Evolutionary conservation across 2,329 filamentous ascomycete species (phyloP).

Genomic region (Amesomyces nigricolor): DNA sequence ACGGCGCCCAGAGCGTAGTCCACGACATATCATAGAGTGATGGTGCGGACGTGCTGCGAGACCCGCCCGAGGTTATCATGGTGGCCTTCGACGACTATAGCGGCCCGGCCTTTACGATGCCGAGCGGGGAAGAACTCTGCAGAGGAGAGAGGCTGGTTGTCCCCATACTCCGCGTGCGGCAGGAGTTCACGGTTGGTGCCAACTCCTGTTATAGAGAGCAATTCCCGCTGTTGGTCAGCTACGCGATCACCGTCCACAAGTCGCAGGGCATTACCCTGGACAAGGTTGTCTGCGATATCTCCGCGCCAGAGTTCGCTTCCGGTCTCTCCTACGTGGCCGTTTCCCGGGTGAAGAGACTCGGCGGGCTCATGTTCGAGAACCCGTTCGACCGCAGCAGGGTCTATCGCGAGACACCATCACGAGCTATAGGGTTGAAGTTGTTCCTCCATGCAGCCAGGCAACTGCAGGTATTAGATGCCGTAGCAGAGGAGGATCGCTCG

Average conservation of each 20-base stretch:
- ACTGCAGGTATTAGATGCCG: not conserved
- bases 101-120: constrained; percentile 2
- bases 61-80: constrained; percentile 9
- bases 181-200: not conserved
- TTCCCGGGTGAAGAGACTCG: constrained; percentile 1
- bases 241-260: constrained; percentile 7
- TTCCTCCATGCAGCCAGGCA: not conserved
- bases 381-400: constrained; percentile 7
- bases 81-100: constrained; percentile 6
- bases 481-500: not conserved
- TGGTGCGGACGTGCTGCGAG: not conserved
- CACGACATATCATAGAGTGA: not conserved
- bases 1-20: constrained; percentile 2
- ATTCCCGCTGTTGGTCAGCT: constrained; percentile 3
- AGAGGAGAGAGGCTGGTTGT: not conserved
- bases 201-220: constrained; percentile 4
- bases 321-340: constrained; percentile 3
- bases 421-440: not conserved
- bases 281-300: constrained; percentile 6
- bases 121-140: not conserved
- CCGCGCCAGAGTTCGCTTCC: constrained; percentile 5
- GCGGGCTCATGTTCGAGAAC: constrained; percentile 2
- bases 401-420: not conserved
- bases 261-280: constrained; percentile 7
- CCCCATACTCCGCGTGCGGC: constrained; percentile 4